Conservation (phyloP, 176 grass and related monocot species). For the Avena sativa region DNA sequence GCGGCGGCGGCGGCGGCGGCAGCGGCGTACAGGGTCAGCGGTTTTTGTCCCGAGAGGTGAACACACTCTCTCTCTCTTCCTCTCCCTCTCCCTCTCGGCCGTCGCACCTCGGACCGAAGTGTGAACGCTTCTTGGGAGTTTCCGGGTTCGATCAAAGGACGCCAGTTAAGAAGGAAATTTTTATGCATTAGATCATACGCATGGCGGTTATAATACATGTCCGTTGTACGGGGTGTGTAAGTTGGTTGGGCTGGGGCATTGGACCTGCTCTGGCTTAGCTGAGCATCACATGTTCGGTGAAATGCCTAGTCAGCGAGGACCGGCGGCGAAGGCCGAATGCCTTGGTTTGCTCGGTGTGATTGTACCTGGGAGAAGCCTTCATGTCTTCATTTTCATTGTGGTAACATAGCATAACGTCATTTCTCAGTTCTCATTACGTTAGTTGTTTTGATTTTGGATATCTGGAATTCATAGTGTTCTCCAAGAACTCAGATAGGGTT, state of each 20-base stretch:
- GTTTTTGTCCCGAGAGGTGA: background rate
- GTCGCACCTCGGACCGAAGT: background rate
- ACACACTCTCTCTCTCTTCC: background rate
- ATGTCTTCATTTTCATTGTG: background rate
- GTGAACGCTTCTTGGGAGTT: background rate
- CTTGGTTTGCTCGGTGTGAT: background rate
- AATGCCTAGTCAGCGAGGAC: background rate
- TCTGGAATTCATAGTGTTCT: background rate
- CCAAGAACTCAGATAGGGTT: background rate
- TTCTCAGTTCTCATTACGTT: background rate
- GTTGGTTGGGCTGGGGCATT: background rate
- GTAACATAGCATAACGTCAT: background rate
- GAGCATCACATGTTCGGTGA: background rate
- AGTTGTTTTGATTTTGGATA: background rate
- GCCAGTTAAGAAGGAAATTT: background rate
- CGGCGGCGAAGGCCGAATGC: background rate
- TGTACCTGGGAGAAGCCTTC: background rate
- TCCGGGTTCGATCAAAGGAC: background rate
- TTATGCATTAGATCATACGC: background rate
- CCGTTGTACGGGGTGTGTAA: background rate
- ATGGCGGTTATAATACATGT: background rate
- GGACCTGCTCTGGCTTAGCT: background rate
- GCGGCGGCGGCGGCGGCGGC: background rate
- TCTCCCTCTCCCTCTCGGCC: background rate
- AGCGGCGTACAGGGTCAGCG: background rate